Evolutionary conservation across 2,329 filamentous ascomycete species (phyloP).

Genomic region (Nothophaeocryptopus gaeumannii): DNA sequence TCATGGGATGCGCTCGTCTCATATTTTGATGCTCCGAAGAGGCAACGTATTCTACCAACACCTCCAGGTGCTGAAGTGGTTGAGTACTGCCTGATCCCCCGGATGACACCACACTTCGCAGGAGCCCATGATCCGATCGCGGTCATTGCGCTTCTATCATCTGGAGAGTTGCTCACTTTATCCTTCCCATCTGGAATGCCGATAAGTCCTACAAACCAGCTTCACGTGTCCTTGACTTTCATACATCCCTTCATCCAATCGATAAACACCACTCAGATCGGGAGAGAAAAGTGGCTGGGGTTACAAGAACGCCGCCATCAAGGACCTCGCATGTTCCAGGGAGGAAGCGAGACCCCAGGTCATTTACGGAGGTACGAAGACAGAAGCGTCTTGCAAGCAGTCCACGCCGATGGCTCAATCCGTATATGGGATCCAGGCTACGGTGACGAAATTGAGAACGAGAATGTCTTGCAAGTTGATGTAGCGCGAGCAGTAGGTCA

Average conservation of each 20-base stretch:
- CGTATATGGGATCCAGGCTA: constrained; percentile 90
- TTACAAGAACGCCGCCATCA: constrained; percentile 80
- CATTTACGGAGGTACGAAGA: constrained; percentile 74
- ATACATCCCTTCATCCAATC: constrained; percentile 85
- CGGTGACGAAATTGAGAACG: constrained; percentile 89
- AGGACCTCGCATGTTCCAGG: constrained; percentile 73
- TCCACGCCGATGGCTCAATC: constrained; percentile 89
- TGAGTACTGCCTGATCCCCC: constrained; percentile 80
- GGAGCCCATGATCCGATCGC: constrained; percentile 90
- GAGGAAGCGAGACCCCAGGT: constrained; percentile 70
- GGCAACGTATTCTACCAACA: constrained; percentile 67
- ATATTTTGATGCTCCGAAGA: constrained; percentile 75
- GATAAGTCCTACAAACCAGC: constrained; percentile 86
- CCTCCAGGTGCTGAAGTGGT: constrained; percentile 74
- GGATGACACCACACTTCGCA: constrained; percentile 77
- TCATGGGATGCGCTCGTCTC: constrained; percentile 78
- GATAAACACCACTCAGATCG: constrained; percentile 68
- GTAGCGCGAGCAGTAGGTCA: constrained; percentile 77
- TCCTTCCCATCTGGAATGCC: constrained; percentile 90
- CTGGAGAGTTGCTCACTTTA: constrained; percentile 83
- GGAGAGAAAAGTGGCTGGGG: constrained; percentile 80
- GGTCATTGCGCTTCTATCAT: constrained; percentile 72
- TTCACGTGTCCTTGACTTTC: constrained; percentile 82
- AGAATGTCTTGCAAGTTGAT: constrained; percentile 76
- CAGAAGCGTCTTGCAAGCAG: constrained; percentile 79